These are phyloP conservation scores for Lycium barbarum DNA, from an alignment of 257 asterid species.

Conservation along the genomic window DNA sequence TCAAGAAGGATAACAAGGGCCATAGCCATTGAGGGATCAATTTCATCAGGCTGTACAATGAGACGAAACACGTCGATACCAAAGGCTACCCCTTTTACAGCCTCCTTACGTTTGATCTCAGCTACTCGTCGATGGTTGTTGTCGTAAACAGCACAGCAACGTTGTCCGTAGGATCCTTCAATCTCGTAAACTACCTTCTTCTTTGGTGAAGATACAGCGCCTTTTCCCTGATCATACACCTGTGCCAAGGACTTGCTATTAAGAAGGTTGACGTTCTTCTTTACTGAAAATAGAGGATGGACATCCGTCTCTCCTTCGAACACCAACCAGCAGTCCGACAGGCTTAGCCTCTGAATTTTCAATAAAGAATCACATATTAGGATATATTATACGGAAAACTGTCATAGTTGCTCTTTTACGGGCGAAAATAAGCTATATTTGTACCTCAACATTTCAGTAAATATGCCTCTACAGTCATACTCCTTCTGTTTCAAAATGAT, in stretches of 20 bases:
- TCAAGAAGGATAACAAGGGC: constrained; percentile 73
- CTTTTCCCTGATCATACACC: constrained; percentile 32
- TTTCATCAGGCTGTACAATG: constrained; percentile 55
- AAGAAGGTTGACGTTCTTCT: constrained; percentile 51
- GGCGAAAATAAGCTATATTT: too few relatives aligned
- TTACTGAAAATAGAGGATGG: constrained; percentile 52
- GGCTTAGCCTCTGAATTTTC: constrained; percentile 55
- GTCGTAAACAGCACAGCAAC: constrained; percentile 63
- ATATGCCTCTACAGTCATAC: too few relatives aligned
- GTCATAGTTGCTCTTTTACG: too few relatives aligned
- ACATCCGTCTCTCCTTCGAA: constrained; percentile 57
- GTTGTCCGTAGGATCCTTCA: constrained; percentile 62
- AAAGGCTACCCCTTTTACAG: constrained; percentile 54
- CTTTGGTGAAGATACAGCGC: not conserved
- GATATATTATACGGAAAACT: not conserved
- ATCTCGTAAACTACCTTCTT: constrained; percentile 43
- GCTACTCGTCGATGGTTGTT: constrained; percentile 57
- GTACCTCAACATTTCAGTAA: too few relatives aligned
- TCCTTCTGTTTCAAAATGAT: too few relatives aligned
- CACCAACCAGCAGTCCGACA: constrained; percentile 69
- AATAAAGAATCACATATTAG: not conserved
- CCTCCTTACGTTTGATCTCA: constrained; percentile 72
- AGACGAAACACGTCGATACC: constrained; percentile 72
- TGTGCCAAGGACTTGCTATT: constrained; percentile 48
- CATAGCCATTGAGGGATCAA: constrained; percentile 61